phyloP scores from a whole-genome alignment of 305 asterid species.

The Stenogyne calaminthoides region DNA sequence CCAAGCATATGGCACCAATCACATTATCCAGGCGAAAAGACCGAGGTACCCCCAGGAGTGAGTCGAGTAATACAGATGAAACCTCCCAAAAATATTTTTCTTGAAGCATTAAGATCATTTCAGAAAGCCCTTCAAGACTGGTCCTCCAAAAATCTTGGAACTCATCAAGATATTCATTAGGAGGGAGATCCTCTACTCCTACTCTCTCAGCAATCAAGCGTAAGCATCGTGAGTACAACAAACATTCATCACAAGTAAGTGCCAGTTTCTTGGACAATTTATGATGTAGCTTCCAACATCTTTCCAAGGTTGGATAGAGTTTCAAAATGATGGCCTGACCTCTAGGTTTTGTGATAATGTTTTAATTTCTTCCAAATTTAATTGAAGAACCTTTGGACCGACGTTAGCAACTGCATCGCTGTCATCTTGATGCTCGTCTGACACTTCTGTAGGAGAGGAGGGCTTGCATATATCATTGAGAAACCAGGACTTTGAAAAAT shows the following conservation, averaged over 20 bases:
- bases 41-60: slow-evolving; percentile 69
- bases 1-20: slow-evolving; percentile 55
- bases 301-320: slow-evolving; percentile 70
- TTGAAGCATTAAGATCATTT: slow-evolving; percentile 64
- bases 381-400: slow-evolving; percentile 43
- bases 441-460: slow-evolving; percentile 38
- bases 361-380: slow-evolving; percentile 56
- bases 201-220: slow-evolving; percentile 43
- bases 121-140: slow-evolving; percentile 70
- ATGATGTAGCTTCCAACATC: slow-evolving; percentile 78
- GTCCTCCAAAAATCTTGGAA: slow-evolving; percentile 52
- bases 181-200: slow-evolving; percentile 43
- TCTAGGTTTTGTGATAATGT: slow-evolving; percentile 53
- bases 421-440: slow-evolving; percentile 42
- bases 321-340: slow-evolving; percentile 52
- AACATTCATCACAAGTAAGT: slow-evolving; percentile 77
- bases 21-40: slow-evolving; percentile 56
- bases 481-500: slow-evolving; percentile 56
- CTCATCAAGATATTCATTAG: slow-evolving; percentile 37
- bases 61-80: slow-evolving; percentile 71
- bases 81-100: slow-evolving; percentile 85
- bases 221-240: slow-evolving; percentile 67
- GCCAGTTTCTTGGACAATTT: slow-evolving; percentile 66
- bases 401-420: slow-evolving; percentile 37
- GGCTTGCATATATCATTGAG: slow-evolving; percentile 59